Evolutionary conservation across 192 early-diverging fungal species (phyloP), one percentile per base, ranked within the genome.

Genomic region (Podila epicladia): DNA sequence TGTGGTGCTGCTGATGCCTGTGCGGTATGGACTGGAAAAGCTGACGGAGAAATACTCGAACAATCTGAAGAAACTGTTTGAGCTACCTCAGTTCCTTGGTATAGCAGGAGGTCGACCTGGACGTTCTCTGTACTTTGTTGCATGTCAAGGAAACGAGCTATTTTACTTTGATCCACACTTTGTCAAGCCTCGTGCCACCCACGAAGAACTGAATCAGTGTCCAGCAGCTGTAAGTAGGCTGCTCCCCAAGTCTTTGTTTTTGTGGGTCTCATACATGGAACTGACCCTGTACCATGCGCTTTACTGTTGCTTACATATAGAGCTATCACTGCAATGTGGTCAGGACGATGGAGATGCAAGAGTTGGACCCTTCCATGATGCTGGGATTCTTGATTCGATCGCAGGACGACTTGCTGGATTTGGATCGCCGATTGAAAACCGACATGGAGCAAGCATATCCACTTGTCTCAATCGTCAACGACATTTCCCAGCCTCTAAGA

Each of bases 291-390:
- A 15, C 0, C 41, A 17, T 45, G 12, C 15, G 15, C 41, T 45
- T 17, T 41, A 1, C 17, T 11, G 12, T 15, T 55, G 19, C 12
- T 2, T 31, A 5, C 12, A 9, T 20, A 49, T 73, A 85, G 83
- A 82, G 79, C 62, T 85, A 77, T n/a, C 83, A 85, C 35, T 85
- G 77, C 31, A 57, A 66, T 29, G 71, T 82, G 3, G 67, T 85
- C 32, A 53, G 83, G 38, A 29, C 78, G 12, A 85, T 82, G 78
- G 77, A 85, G 12, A 77, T 85, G 20, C 29, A 65, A 28, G 83
- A 85, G 50, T 29, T 85, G 70, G 83, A 85, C 38, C 83, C 83
- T 3, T 85, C 83, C 0, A 85, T 85, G 83, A 63, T 85, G 69
- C 67, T 85, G n/a, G 83, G 77, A 13, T 85, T 85, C 49, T 62